Evolutionary conservation across 1,139 yeast genomes (phyloP).

Genomic region (Blastobotrys petasosporus): DNA sequence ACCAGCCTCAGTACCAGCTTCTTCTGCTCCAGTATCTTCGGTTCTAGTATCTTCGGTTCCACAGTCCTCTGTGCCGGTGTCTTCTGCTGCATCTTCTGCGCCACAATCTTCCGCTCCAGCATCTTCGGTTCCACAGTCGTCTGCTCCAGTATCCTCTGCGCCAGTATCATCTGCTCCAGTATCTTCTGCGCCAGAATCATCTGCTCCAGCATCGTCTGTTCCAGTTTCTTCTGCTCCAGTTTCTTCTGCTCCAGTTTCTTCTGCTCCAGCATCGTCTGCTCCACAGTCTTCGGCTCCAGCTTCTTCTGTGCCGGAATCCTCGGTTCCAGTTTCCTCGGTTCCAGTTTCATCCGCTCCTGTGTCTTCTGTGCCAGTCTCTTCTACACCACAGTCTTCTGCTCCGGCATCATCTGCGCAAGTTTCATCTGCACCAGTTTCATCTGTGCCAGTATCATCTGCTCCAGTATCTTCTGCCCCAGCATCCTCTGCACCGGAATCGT

Average conservation of each 20-base stretch:
- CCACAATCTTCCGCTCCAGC: slow-evolving; percentile 5
- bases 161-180: slow-evolving; percentile 4
- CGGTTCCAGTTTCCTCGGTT: neutral
- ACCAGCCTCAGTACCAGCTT: slow-evolving; percentile 1
- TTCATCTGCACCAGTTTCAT: neutral
- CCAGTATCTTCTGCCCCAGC: neutral
- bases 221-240: neutral
- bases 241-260: neutral
- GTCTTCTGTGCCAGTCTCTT: no score
- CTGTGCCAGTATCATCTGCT: neutral
- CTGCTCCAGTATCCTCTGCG: slow-evolving; percentile 4
- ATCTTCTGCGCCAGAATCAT: slow-evolving; percentile 1
- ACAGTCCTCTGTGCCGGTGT: neutral
- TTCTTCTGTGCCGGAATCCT: neutral
- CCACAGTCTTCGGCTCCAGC: neutral
- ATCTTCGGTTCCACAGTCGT: slow-evolving; percentile 4
- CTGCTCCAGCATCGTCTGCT: slow-evolving; percentile 1
- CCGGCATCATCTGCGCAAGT: neutral
- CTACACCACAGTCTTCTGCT: neutral
- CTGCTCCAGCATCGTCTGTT: slow-evolving; percentile 1
- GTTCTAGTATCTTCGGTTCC: neutral
- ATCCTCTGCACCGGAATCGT: neutral
- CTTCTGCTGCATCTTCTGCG: neutral
- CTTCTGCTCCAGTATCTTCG: neutral
- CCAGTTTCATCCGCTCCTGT: neutral